These are phyloP conservation scores for Colletotrichum musae DNA, from an alignment of 2,329 filamentous ascomycete species.

Conservation along the genomic window DNA sequence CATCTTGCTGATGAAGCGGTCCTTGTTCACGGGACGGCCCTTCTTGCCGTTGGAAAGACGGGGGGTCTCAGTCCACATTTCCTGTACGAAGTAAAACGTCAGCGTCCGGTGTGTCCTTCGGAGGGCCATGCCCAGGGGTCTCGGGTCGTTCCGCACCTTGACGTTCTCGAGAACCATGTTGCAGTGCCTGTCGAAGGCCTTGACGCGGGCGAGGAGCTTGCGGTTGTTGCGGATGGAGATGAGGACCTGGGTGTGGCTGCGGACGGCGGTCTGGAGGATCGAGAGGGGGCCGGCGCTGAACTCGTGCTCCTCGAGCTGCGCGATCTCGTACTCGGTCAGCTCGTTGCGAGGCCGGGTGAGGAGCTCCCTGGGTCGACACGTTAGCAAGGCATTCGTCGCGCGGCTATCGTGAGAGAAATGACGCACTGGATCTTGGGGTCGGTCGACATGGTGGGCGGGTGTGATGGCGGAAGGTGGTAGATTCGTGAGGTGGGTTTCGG, in stretches of 20 bases:
- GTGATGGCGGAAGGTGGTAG: conserved; percentile 41
- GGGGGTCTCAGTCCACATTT: conserved; percentile 99
- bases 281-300: conserved; percentile 75
- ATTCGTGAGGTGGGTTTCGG: conserved; percentile 3
- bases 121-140: neutral
- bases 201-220: conserved; percentile 96
- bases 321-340: conserved; percentile 94
- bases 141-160: conserved; percentile 46
- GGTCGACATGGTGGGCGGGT: conserved; percentile 48
- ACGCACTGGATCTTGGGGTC: conserved; percentile 81
- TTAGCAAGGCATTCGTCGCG: conserved; percentile 46
- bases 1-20: conserved; percentile 98
- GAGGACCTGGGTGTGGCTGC: conserved; percentile 93
- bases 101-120: conserved; percentile 7
- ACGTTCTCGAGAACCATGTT: conserved; percentile 99
- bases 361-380: conserved; percentile 76
- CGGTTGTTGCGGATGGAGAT: conserved; percentile 99
- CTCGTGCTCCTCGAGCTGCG: conserved; percentile 74
- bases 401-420: neutral
- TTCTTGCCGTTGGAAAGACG: conserved; percentile 87
- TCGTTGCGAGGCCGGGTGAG: conserved; percentile 90
- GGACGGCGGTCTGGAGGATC: conserved; percentile 96
- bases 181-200: conserved; percentile 98
- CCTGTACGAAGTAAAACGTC: conserved; percentile 54
- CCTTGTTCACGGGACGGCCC: conserved; percentile 94